A percentile compares a stretch with the other conserved stretches of the same genome.
phyloP scores from a whole-genome alignment of 345 rosid genomes.

The Populus tremula region DNA sequence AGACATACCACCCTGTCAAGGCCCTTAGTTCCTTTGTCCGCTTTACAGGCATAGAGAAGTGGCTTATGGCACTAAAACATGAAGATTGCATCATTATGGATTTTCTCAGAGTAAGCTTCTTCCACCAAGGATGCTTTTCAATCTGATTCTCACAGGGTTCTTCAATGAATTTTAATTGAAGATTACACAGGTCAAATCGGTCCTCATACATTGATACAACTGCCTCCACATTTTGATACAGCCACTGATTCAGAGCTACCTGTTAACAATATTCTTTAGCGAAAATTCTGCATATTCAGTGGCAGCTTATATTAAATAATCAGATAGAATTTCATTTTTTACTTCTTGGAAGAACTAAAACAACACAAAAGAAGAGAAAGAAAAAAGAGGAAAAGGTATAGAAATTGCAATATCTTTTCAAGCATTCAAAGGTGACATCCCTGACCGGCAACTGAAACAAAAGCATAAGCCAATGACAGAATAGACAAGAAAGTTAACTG shows the following conservation, averaged over 20 bases:
- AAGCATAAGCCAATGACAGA: too few relatives aligned
- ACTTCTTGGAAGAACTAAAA: too few relatives aligned
- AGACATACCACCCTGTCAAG: conserved; percentile 77
- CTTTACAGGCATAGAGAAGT: conserved; percentile 61
- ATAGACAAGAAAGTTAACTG: too few relatives aligned
- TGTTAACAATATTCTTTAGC: conserved; percentile 23
- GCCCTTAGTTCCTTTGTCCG: conserved; percentile 85
- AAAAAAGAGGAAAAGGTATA: too few relatives aligned
- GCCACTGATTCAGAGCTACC: conserved; percentile 87
- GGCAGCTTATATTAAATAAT: too few relatives aligned
- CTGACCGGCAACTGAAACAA: too few relatives aligned
- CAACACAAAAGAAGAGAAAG: too few relatives aligned
- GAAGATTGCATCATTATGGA: conserved; percentile 38
- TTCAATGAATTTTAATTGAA: conserved; percentile 45
- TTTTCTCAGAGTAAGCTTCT: conserved; percentile 42
- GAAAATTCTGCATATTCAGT: too few relatives aligned
- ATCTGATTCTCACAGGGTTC: conserved; percentile 34
- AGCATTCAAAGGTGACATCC: too few relatives aligned
- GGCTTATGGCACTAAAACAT: conserved; percentile 42
- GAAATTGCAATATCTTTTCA: too few relatives aligned
- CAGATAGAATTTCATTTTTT: too few relatives aligned
- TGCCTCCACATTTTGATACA: conserved; percentile 83
- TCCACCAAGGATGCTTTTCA: conserved; percentile 64
- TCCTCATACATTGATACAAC: conserved; percentile 92
- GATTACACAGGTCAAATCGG: conserved; percentile 73